Conservation (phyloP, 306 rosid genomes). For the Castanea crenata region DNA sequence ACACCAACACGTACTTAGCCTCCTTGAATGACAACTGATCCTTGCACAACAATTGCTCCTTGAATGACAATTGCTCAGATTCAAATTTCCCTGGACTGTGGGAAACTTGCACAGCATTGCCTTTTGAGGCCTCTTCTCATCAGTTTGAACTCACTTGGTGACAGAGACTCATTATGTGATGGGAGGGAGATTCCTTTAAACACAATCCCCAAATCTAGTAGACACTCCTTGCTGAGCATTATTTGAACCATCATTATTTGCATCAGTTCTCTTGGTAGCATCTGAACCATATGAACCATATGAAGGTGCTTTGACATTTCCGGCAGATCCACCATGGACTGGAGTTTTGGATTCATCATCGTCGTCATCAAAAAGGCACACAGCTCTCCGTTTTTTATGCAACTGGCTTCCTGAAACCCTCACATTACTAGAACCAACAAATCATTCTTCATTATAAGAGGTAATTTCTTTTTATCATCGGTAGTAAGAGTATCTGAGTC, state of each 20-base stretch:
- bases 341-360: slow-evolving; percentile 91
- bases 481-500: slow-evolving; percentile 45
- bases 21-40: slow-evolving; percentile 47
- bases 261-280: slow-evolving; percentile 43
- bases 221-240: slow-evolving; percentile 39
- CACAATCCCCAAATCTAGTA: slow-evolving; percentile 38
- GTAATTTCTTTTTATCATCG: slow-evolving; percentile 46
- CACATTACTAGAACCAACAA: slow-evolving; percentile 31
- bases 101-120: slow-evolving; percentile 20
- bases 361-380: slow-evolving; percentile 66
- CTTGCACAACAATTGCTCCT: slow-evolving; percentile 39
- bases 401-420: slow-evolving; percentile 30
- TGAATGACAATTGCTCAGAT: slow-evolving; percentile 41
- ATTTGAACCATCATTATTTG: slow-evolving; percentile 35
- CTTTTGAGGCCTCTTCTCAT: slow-evolving; percentile 40
- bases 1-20: slow-evolving; percentile 44
- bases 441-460: slow-evolving; percentile 37
- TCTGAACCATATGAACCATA: slow-evolving; percentile 38
- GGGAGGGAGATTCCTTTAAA: slow-evolving; percentile 50
- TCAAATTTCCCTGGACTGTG: slow-evolving; percentile 54
- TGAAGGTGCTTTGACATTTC: slow-evolving; percentile 45
- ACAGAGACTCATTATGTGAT: slow-evolving; percentile 31
- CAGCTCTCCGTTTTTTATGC: slow-evolving; percentile 75
- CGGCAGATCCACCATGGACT: slow-evolving; percentile 78
- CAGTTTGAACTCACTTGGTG: slow-evolving; percentile 38